Percentiles rank a stretch among this genome's conserved stretches.
phyloP scores from a whole-genome alignment of 2,329 filamentous ascomycete genomes.

The Coniochaeta ligniaria region DNA sequence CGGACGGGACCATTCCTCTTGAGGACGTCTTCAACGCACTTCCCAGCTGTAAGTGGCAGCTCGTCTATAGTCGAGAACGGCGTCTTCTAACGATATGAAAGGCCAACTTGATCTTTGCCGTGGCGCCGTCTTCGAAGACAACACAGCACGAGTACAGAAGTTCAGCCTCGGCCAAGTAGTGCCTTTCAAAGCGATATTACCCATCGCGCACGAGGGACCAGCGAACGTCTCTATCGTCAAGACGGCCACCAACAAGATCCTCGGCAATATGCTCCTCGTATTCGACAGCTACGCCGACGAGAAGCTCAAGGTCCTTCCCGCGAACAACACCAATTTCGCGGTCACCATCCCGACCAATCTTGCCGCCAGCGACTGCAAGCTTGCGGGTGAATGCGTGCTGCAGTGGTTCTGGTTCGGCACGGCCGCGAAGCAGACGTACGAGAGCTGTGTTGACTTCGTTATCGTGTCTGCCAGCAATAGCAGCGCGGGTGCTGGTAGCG shows the following conservation, averaged over 20 bases:
- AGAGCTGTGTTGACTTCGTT: conserved; percentile 30
- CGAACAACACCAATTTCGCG: conserved; percentile 37
- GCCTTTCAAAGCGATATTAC: conserved; percentile 29
- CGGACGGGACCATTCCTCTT: conserved; percentile 27
- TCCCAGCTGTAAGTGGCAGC: conserved; percentile 17
- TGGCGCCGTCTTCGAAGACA: conserved; percentile 38
- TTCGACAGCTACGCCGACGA: conserved; percentile 49
- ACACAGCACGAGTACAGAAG: conserved; percentile 31
- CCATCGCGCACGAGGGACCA: conserved; percentile 37
- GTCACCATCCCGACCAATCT: conserved; percentile 26
- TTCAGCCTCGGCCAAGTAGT: conserved; percentile 35
- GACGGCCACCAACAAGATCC: conserved; percentile 40
- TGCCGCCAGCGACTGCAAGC: conserved; percentile 17
- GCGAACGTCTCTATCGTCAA: conserved; percentile 53
- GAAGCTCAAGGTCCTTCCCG: conserved; percentile 21
- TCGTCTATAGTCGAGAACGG: background rate
- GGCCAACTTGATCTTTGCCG: conserved; percentile 40
- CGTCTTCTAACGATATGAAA: conserved; percentile 7
- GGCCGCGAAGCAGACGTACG: conserved; percentile 27
- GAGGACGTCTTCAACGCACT: conserved; percentile 18
- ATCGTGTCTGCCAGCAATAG: conserved; percentile 3
- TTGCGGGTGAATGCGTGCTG: conserved; percentile 26
- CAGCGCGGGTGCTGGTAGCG: background rate
- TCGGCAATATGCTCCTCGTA: conserved; percentile 44
- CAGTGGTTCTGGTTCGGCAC: conserved; percentile 40